A percentile compares a stretch with the other conserved stretches of the same genome.
Conservation (phyloP, 2,329 filamentous ascomycete genomes). For the Claviceps purpurea region DNA sequence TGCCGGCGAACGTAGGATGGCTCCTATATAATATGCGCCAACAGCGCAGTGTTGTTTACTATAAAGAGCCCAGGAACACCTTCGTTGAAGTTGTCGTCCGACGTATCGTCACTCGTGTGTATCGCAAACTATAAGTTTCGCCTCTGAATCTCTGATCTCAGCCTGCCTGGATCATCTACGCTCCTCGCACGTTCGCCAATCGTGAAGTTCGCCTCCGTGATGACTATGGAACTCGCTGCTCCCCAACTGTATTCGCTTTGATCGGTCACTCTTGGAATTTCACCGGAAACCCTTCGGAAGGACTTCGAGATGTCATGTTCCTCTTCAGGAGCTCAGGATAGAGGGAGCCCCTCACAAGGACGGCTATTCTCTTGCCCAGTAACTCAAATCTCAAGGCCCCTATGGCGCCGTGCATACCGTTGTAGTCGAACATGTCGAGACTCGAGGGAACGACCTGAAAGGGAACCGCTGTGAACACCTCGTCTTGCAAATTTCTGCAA, state of each 20-base stretch:
- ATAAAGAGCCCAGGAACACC: too few relatives aligned
- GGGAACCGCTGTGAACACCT: neutral
- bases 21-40: too few relatives aligned
- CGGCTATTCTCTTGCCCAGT: slow-evolving; percentile 13
- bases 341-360: slow-evolving; percentile 7
- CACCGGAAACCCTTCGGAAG: neutral
- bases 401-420: neutral
- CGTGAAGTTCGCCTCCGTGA: too few relatives aligned
- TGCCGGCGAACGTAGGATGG: too few relatives aligned
- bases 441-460: neutral
- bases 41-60: too few relatives aligned
- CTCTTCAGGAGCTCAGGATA: slow-evolving; percentile 8
- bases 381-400: slow-evolving; percentile 8
- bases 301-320: slow-evolving; percentile 8
- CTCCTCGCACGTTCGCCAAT: too few relatives aligned
- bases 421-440: neutral
- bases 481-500: neutral
- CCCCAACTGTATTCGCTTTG: neutral
- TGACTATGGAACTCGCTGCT: neutral
- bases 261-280: neutral
- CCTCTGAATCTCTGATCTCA: too few relatives aligned
- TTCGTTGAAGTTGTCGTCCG: too few relatives aligned
- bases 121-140: too few relatives aligned
- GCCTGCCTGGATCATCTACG: too few relatives aligned
- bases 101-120: too few relatives aligned